Percentiles rank a stretch among this genome's conserved stretches.
These are phyloP conservation scores for Pichia rugopelliculosa DNA, from an alignment of 805 yeast genomes.

Conservation along the genomic window DNA sequence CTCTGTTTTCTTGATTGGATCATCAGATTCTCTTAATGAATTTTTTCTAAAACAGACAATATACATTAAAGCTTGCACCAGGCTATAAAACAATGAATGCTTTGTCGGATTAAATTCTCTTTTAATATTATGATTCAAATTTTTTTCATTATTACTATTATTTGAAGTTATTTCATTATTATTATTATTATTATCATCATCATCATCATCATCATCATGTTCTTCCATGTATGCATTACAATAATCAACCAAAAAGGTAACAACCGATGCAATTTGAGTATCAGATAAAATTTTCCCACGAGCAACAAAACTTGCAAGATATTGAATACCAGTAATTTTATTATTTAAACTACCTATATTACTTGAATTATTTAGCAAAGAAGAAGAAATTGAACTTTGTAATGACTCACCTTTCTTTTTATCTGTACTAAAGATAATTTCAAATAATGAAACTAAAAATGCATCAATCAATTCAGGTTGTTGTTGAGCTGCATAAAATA, in stretches of 20 bases:
- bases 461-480: conserved; percentile 81
- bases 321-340: conserved; percentile 88
- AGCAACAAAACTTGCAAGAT: conserved; percentile 83
- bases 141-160: not conserved
- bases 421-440: conserved; percentile 60
- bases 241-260: conserved; percentile 81
- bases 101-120: conserved; percentile 7
- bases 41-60: conserved; percentile 85
- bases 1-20: conserved; percentile 7
- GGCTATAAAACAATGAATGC: conserved; percentile 59
- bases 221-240: conserved; percentile 71
- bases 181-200: conserved; percentile 20
- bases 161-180: not conserved
- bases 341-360: not conserved
- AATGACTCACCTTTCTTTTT: conserved; percentile 3
- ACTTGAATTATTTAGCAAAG: not conserved
- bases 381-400: not conserved
- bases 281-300: conserved; percentile 69
- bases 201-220: conserved; percentile 74
- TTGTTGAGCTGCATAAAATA: conserved; percentile 76
- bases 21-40: conserved; percentile 31
- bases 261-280: conserved; percentile 71
- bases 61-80: conserved; percentile 83
- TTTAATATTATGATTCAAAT: not conserved
- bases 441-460: conserved; percentile 72